A percentile compares a stretch with the other conserved stretches of the same genome.
phyloP scores from a whole-genome alignment of 2,329 filamentous ascomycete genomes.

The Bertia moriformis region DNA sequence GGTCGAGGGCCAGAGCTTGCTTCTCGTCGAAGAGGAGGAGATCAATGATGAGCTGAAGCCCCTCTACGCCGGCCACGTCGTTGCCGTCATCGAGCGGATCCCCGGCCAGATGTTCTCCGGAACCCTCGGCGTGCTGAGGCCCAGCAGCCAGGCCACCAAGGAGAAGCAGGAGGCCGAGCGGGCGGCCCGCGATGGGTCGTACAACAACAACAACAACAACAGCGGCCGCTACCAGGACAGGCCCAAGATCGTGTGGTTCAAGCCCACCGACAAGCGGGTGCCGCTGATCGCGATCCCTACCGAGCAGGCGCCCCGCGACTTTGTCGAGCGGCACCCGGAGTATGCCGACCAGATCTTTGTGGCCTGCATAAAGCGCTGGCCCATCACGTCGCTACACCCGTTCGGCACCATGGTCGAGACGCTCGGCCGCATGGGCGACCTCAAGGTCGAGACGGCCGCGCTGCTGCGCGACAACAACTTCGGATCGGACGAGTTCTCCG shows the following conservation, averaged over 20 bases:
- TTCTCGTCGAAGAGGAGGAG: conserved; percentile 94
- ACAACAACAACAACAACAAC: conserved; percentile 58
- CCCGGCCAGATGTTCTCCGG: conserved; percentile 98
- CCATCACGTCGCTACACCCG: conserved; percentile 96
- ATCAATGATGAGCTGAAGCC: conserved; percentile 98
- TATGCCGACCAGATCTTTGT: conserved; percentile 97
- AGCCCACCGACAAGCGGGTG: conserved; percentile 97
- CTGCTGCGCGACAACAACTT: conserved; percentile 98
- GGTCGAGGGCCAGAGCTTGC: conserved; percentile 90
- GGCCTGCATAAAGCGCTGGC: conserved; percentile 98
- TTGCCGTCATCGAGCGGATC: conserved; percentile 92
- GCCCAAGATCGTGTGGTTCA: conserved; percentile 99
- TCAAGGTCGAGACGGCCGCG: conserved; percentile 95
- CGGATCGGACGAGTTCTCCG: conserved; percentile 89
- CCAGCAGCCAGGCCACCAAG: conserved; percentile 95
- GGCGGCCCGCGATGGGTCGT: conserved; percentile 70
- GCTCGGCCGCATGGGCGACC: conserved; percentile 89
- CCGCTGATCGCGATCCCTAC: conserved; percentile 96
- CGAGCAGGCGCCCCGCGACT: conserved; percentile 91
- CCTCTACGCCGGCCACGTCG: conserved; percentile 88
- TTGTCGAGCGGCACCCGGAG: conserved; percentile 95
- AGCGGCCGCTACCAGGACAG: conserved; percentile 89
- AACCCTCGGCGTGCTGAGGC: conserved; percentile 80
- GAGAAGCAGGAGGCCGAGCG: conserved; percentile 98
- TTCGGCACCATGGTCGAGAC: conserved; percentile 96